Conservation (phyloP, 2,329 filamentous ascomycete genomes). For the Aspergillus carbonarius region DNA sequence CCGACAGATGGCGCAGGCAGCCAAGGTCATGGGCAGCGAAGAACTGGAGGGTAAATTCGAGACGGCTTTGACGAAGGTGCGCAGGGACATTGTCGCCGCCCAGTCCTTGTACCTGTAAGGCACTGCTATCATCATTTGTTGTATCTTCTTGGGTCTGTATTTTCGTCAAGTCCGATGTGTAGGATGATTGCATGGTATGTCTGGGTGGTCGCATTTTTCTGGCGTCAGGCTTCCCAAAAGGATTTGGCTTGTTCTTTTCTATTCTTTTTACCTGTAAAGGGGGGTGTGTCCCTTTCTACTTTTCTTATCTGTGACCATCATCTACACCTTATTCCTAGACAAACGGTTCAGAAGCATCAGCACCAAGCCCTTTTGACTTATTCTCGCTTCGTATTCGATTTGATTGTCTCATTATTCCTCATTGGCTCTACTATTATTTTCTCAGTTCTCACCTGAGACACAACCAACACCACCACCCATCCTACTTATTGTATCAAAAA, state of each 20-base stretch:
- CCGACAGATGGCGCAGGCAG: constrained; percentile 90
- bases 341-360: neutral
- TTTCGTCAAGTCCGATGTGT: constrained; percentile 11
- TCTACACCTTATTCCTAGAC: neutral
- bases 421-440: neutral
- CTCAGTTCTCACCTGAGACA: too few species aligned
- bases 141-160: neutral
- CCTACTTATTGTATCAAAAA: neutral
- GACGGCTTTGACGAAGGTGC: constrained; percentile 76
- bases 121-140: constrained; percentile 5
- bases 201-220: constrained; percentile 22
- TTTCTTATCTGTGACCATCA: neutral
- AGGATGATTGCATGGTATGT: constrained; percentile 9
- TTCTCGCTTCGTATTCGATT: neutral
- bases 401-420: neutral
- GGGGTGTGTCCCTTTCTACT: neutral
- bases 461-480: too few species aligned
- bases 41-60: constrained; percentile 93
- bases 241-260: constrained; percentile 12
- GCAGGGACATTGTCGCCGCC: constrained; percentile 90
- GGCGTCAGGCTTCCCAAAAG: constrained; percentile 21
- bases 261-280: constrained; percentile 2
- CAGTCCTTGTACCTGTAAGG: constrained; percentile 84
- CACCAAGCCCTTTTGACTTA: neutral
- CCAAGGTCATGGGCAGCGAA: constrained; percentile 97